These are phyloP conservation scores for Solanum hybrid DNA, from an alignment of 305 asterid species.

Conservation along the genomic window DNA sequence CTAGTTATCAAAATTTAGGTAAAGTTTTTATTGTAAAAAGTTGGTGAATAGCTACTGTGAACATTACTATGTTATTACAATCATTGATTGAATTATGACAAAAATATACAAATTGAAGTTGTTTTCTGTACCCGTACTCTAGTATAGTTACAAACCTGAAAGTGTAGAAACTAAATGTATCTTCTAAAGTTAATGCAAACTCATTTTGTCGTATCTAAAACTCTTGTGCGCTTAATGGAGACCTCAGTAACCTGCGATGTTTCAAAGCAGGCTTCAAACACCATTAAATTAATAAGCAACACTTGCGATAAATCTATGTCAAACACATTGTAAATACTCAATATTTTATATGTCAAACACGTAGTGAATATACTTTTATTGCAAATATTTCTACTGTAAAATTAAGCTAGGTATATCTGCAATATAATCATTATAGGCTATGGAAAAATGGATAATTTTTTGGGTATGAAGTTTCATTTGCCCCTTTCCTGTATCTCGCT, in stretches of 20 bases:
- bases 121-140: background rate
- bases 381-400: too few relatives aligned
- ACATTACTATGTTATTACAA: background rate
- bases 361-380: too few relatives aligned
- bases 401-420: too few relatives aligned
- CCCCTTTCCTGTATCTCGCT: background rate
- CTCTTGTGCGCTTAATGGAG: background rate
- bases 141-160: background rate
- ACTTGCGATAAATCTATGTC: background rate
- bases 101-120: background rate
- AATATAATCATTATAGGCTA: too few relatives aligned
- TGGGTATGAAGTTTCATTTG: too few relatives aligned
- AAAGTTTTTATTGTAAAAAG: too few relatives aligned
- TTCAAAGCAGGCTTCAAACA: background rate
- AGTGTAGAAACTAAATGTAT: background rate
- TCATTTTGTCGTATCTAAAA: background rate
- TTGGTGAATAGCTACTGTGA: too few relatives aligned
- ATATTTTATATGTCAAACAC: too few relatives aligned
- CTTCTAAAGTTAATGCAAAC: background rate
- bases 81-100: too few relatives aligned
- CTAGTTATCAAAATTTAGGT: too few relatives aligned
- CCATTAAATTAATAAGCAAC: background rate
- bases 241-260: background rate
- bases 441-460: too few relatives aligned
- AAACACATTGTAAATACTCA: too few relatives aligned